Base-by-base conservation (phyloP, 108 stramenopile genomes). In the Cylindrotheca fusiformis region DNA sequence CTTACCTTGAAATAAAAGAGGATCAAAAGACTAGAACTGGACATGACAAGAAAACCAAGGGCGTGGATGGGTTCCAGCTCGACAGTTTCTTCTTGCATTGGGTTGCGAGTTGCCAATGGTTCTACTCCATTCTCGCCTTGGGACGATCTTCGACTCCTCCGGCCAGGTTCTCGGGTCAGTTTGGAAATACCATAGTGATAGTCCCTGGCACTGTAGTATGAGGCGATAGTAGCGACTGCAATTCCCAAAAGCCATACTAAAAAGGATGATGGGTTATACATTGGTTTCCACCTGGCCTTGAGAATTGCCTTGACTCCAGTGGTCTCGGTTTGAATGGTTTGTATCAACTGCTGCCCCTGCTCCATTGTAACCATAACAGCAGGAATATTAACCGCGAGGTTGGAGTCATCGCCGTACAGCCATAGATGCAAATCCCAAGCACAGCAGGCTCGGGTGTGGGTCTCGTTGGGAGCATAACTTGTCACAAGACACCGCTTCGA, bases 1-100 rank as follows among this genome's bases (percentile, higher is more conserved):
- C 68, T 33, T 69, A 76, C 75, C 75, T 93, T 76, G 71, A 97
- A 85, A 72, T 84, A 91, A 64, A 94, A 97, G 1, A 97, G 75
- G 21, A 94, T 67, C 12, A 96, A 63, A 53, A 97, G 71, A 57
- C 87, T 69, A 23, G 70, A 72, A 6, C 82, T 88, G 19, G 94
- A 81, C 69, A 90, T 78, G 31, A 89, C 48, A 19, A 96, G 63
- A 60, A 97, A 93, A 6, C 83, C 70, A 29, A 95, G 24, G 2
- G 92, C 91, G 72, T 96, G 96, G 5, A 65, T 60, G 0, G 84
- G 78, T 57, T 77, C 78, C 57, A 97, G 49, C 45, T 95, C 95
- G 62, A 96, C 45, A 14, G 67, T 64, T 71, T 88, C 83, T 63
- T 77, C 81, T 32, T 63, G 45, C 26, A 61, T 4, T 45, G 71